Base-by-base conservation (phyloP, 2,329 filamentous ascomycete genomes). In the Colletotrichum gigasporum region DNA sequence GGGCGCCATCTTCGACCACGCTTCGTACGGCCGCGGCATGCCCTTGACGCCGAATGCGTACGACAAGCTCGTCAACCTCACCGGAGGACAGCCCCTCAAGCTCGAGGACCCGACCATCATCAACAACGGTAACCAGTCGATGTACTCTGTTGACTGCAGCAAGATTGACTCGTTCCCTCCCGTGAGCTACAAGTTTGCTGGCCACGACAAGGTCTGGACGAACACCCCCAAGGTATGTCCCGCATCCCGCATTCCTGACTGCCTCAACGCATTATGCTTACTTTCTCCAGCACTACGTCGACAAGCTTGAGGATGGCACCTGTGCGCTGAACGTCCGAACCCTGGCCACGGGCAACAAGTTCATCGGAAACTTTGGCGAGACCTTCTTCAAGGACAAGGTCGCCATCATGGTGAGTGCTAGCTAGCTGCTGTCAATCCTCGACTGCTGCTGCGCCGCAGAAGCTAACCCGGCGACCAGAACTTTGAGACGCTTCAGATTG, bases 351-450 rank as follows among this genome's bases (percentile, higher is more conserved):
- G 66, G 63, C 34, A 64, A 67, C 24, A 54, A 53, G 26, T 69
- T 67, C 59, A 65, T 69, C n/a, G 68, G 68, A 5, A 68, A 67
- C 42, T 69, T 69, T 57, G 68, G 68, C 35, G 68, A 68, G 37
- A 66, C 61, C 0, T 69, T 69, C 34, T 52, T 61, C 24, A 69
- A 67, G 54, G 67, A 68, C 42, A 68, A 68, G 58, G 61, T 63
- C 37, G 54, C 67, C n/a, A 55, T 67, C 8, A 50, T 58, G 20
- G 53, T 56, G 12, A 20, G 37, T 47, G n/a, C n/a, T n/a, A n/a
- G n/a, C n/a, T n/a, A n/a, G n/a, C n/a, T n/a, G n/a, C n/a, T n/a
- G n/a, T n/a, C n/a, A n/a, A n/a, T n/a, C n/a, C n/a, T n/a, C n/a
- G n/a, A n/a, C n/a, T n/a, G n/a, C n/a, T n/a, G n/a, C n/a, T n/a